A percentile compares a stretch with the other conserved stretches of the same genome.
Evolutionary conservation across 768 basidiomycete species (phyloP).

Genomic region (Tulasnella sp.): DNA sequence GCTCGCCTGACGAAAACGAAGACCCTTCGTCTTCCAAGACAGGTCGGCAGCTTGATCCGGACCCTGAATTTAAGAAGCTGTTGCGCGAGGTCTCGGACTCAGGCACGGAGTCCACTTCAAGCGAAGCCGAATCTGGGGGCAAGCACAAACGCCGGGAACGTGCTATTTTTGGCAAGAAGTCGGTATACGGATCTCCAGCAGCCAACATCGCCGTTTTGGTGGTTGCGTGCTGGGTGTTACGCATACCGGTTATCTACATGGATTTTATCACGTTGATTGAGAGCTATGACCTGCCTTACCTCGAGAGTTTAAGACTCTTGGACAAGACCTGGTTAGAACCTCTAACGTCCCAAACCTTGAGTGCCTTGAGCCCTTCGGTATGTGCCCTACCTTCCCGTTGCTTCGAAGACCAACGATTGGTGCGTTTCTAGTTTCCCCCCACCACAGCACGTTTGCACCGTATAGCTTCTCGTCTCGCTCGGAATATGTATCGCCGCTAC

Average conservation of each 20-base stretch:
- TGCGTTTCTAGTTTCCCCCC: constrained; percentile 62
- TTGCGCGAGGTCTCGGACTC: constrained; percentile 23
- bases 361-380: constrained; percentile 44
- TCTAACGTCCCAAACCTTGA: background rate
- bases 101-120: constrained; percentile 1
- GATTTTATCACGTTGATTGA: constrained; percentile 80
- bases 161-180: constrained; percentile 4
- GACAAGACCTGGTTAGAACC: constrained; percentile 68
- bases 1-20: background rate
- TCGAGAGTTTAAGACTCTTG: constrained; percentile 67
- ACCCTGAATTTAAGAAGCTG: constrained; percentile 15
- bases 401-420: background rate
- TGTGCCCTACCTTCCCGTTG: background rate
- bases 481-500: constrained; percentile 56
- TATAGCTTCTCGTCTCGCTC: constrained; percentile 65
- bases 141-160: constrained; percentile 19
- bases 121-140: background rate
- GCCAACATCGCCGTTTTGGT: constrained; percentile 69
- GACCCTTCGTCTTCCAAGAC: background rate
- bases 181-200: constrained; percentile 42
- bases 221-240: constrained; percentile 76
- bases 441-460: constrained; percentile 58
- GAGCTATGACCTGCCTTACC: constrained; percentile 74
- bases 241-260: constrained; percentile 72
- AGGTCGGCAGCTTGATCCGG: background rate